Percentiles rank a stretch among this genome's conserved stretches.
phyloP scores from a whole-genome alignment of 106 monocot species.

The Acorus gramineus region DNA sequence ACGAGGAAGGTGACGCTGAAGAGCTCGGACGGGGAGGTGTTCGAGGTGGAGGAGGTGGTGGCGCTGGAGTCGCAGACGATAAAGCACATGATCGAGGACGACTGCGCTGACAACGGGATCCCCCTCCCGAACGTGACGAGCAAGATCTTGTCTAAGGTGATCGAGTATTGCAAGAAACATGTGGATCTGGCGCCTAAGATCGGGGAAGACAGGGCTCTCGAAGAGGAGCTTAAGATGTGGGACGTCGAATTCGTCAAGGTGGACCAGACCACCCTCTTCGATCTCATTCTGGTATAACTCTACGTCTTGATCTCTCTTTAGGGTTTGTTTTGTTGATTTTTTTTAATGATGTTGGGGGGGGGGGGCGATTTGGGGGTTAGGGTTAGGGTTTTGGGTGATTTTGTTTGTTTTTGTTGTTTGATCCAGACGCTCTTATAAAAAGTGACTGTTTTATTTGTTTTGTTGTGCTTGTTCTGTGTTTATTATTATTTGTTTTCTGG shows the following conservation, averaged over 20 bases:
- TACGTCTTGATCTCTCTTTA: no score
- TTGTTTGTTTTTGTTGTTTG: no score
- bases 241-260: conserved; percentile 28
- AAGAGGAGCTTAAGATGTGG: conserved; percentile 18
- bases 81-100: conserved; percentile 52
- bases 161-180: conserved; percentile 77
- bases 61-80: conserved; percentile 58
- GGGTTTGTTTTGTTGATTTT: no score
- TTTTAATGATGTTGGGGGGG: no score
- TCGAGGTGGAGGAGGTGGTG: conserved; percentile 49
- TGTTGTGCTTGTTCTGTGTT: no score
- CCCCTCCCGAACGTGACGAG: conserved; percentile 48
- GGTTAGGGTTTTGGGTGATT: no score
- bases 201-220: neutral
- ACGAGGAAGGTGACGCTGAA: conserved; percentile 44
- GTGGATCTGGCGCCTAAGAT: conserved; percentile 12
- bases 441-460: no score
- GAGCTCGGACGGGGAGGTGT: conserved; percentile 66
- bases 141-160: conserved; percentile 57
- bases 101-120: conserved; percentile 41
- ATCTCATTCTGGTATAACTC: conserved; percentile 22
- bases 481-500: no score
- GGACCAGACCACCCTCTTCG: conserved; percentile 26
- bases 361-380: no score
- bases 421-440: no score